Base-by-base conservation (phyloP, 2,329 filamentous ascomycete genomes). In the Fusarium neocosmosporiellum region DNA sequence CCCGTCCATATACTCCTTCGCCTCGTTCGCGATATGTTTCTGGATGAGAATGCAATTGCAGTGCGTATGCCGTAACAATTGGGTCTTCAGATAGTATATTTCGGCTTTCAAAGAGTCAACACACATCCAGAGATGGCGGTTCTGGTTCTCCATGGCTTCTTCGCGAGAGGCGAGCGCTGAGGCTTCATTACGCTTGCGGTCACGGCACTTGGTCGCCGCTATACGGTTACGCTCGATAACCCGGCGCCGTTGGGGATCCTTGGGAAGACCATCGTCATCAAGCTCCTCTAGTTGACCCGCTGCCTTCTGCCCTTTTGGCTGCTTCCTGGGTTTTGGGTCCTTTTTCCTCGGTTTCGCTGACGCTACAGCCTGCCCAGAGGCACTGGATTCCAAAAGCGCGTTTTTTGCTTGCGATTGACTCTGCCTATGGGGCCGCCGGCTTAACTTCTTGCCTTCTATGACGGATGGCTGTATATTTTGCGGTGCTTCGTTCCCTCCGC, bases 201-300 rank as follows among this genome's bases (percentile, higher is more conserved):
- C 58, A 16, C 79, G 78, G 59, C 78, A 80, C 58, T 79, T 80
- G 16, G 77, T 80, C 20, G 79, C 79, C 7, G 79, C 79, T n/a
- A 79, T 73, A 54, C 79, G 72, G 63, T 80, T 80, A 7, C 79
- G 79, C 65, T 80, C 78, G 20, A 80, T 70, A 33, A 78, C 75
- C 9, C 71, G 77, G 36, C 73, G 67, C 13, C 76, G 73, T 16
- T 71, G 71, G 7, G 74, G 74, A 13, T 78, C 76, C 34, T 65
- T 77, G 20, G 74, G 71, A 13, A 71, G 59, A 9, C 69, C 69
- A 10, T 75, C 72, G 13, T 75, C 71, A 16, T 76, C 73, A 14
- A 70, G 53, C 14, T 72, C 72, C 14, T 72, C 69, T 8, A 71
- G 54, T 27, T 61, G 55, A 5, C 20, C 48, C 48, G 27, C 37